Base-by-base conservation (phyloP, 2,329 filamentous ascomycete species). In the Aspergillus eucalypticola region DNA sequence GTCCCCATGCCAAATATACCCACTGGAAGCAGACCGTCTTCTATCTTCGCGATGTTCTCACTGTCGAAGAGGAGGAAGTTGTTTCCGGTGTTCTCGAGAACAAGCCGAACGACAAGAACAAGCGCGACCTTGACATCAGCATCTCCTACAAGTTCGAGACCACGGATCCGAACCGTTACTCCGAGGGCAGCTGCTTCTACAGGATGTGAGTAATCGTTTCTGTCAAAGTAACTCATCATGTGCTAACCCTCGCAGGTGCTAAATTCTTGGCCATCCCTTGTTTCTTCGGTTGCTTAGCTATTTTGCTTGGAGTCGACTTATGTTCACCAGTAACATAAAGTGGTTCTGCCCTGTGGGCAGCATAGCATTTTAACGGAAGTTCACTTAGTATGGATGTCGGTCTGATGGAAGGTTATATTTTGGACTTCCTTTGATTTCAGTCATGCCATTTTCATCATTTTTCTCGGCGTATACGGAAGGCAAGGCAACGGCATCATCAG, bases 11-110 rank as follows among this genome's bases (percentile, higher is more conserved):
- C 70, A 98, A 97, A 82, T 98, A 98, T 82, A 99, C 95, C 17
- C 95, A 99, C 85, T 99, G 95, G 95, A 99, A 99, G 83, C 95
- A 99, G 83, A 99, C 95, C 11, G 95, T 99, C 64, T 98, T 99
- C 82, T 99, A 99, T 81, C 84, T 99, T 65, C 87, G 90, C 72
- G 93, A 99, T 69, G 91, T 96, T 35, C 82, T 99, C 66, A 98
- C 93, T 17, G 92, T 96, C 39, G 89, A 96, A 78, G 85, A 91
- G 73, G 92, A 90, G 59, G 95, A 99, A 82, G 83, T 86, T 71
- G 84, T 99, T 61, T 79, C 82, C 61, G 91, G 91, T 71, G 82
- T 84, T 32, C 81, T 99, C 42, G 84, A 87, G 65, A 96, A 94
- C 81, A 90, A 88, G 79, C 95, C 95, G 56, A 99, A 96, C 76